These are phyloP conservation scores for Lactifluus piperatus DNA, from an alignment of 768 basidiomycete species.

Conservation along the genomic window DNA sequence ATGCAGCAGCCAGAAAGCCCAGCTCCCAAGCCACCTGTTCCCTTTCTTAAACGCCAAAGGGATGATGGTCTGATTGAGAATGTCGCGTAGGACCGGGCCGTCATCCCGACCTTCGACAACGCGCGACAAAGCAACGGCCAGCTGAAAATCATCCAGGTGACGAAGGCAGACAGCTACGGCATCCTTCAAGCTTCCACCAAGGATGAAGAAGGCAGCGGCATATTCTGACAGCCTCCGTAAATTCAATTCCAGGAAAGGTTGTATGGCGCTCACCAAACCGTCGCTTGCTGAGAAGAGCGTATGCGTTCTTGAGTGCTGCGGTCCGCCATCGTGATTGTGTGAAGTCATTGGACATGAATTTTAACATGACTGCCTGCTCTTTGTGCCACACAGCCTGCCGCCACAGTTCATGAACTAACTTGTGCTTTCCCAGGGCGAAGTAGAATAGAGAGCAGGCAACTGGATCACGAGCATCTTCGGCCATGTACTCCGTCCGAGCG, in stretches of 20 bases:
- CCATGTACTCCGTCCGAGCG: slow-evolving; percentile 90
- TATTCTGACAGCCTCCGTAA: slow-evolving; percentile 52
- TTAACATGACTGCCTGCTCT: slow-evolving; percentile 83
- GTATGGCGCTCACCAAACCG: slow-evolving; percentile 65
- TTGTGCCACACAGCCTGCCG: slow-evolving; percentile 90
- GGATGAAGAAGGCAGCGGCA: slow-evolving; percentile 96
- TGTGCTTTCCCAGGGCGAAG: slow-evolving; percentile 88
- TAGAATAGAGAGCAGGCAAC: slow-evolving; percentile 85
- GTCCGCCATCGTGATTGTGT: slow-evolving; percentile 76
- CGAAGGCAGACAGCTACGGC: slow-evolving; percentile 86
- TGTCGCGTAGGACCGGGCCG: slow-evolving; percentile 62
- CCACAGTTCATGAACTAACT: slow-evolving; percentile 93
- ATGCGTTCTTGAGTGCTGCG: slow-evolving; percentile 95
- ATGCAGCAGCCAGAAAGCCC: slow-evolving; percentile 94
- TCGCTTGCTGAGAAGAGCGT: slow-evolving; percentile 81
- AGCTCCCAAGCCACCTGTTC: slow-evolving; percentile 89
- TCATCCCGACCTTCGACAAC: slow-evolving; percentile 76
- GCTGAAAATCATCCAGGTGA: slow-evolving; percentile 83
- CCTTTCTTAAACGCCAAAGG: slow-evolving; percentile 81
- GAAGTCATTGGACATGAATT: slow-evolving; percentile 90
- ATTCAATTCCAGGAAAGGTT: neutral
- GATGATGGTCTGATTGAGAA: slow-evolving; percentile 68
- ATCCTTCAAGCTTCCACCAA: slow-evolving; percentile 82
- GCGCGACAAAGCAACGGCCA: slow-evolving; percentile 81
- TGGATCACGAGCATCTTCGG: slow-evolving; percentile 81